phyloP scores from a whole-genome alignment of 441 rosid species.

The Raphanus hybrid region DNA sequence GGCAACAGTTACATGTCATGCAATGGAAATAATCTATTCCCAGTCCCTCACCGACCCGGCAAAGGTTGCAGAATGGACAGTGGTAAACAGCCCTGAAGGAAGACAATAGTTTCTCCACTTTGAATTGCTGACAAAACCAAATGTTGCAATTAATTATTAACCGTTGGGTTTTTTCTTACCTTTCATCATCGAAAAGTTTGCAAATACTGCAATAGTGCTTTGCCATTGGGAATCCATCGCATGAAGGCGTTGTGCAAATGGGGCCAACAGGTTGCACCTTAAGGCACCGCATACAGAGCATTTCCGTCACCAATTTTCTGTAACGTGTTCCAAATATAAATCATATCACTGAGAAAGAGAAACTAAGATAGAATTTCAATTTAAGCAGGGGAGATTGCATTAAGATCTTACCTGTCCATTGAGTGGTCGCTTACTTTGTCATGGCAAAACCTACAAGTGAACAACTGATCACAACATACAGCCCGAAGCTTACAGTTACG shows the following conservation, averaged over 20 bases:
- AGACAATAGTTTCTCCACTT: slow-evolving; percentile 22
- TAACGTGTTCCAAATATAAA: slow-evolving; percentile 25
- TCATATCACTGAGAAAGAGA: slow-evolving; percentile 27
- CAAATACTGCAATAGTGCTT: slow-evolving; percentile 90
- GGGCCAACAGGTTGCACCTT: slow-evolving; percentile 92
- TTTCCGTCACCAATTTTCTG: slow-evolving; percentile 93
- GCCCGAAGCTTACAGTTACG: slow-evolving; percentile 98
- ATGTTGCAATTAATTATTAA: slow-evolving; percentile 1
- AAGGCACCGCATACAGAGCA: slow-evolving; percentile 97
- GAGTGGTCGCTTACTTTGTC: slow-evolving; percentile 98
- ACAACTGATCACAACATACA: slow-evolving; percentile 88
- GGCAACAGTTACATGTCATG: slow-evolving; percentile 82
- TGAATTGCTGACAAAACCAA: not conserved
- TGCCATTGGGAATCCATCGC: slow-evolving; percentile 84
- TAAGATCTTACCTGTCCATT: slow-evolving; percentile 82
- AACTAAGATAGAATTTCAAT: slow-evolving; percentile 5
- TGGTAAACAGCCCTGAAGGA: slow-evolving; percentile 61
- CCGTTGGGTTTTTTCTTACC: slow-evolving; percentile 49
- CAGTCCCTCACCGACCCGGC: slow-evolving; percentile 79
- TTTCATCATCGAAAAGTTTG: slow-evolving; percentile 98
- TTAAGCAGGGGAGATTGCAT: slow-evolving; percentile 17
- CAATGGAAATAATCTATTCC: slow-evolving; percentile 77
- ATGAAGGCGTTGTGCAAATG: slow-evolving; percentile 77
- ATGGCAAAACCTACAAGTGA: slow-evolving; percentile 93
- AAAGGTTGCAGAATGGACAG: slow-evolving; percentile 78